Evolutionary conservation across 192 early-diverging fungal species (phyloP).

Genomic region (Backusella australiensis): DNA sequence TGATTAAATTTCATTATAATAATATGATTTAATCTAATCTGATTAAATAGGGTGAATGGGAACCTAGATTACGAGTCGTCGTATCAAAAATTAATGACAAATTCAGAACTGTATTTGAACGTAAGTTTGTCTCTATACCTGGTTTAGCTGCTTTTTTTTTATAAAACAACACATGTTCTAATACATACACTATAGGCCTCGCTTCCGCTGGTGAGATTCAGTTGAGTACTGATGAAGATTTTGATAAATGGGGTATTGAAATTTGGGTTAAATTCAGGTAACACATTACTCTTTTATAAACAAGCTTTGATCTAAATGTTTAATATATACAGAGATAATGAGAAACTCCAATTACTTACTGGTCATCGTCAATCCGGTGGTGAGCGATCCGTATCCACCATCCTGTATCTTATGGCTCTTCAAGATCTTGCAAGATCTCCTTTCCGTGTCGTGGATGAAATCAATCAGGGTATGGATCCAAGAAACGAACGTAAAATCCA

Average conservation of each 20-base stretch:
- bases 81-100: constrained; percentile 61
- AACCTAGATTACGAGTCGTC: constrained; percentile 57
- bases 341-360: constrained; percentile 80
- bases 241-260: constrained; percentile 90
- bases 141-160: neutral
- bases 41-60: constrained; percentile 58
- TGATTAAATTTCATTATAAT: no score
- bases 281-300: neutral
- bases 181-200: constrained; percentile 48
- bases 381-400: constrained; percentile 95
- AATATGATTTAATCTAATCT: neutral
- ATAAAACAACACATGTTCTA: neutral
- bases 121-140: neutral
- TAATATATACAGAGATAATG: constrained; percentile 54
- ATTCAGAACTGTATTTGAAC: constrained; percentile 4
- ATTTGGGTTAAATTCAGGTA: constrained; percentile 93
- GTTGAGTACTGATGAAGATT: constrained; percentile 73
- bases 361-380: constrained; percentile 94
- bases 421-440: constrained; percentile 85
- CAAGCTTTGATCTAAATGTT: neutral
- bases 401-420: constrained; percentile 92
- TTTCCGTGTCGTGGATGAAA: constrained; percentile 99
- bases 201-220: constrained; percentile 77
- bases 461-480: constrained; percentile 99
- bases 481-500: constrained; percentile 97